These are phyloP conservation scores for Excoecaria agallocha DNA, from an alignment of 345 rosid genomes.

Conservation along the genomic window DNA sequence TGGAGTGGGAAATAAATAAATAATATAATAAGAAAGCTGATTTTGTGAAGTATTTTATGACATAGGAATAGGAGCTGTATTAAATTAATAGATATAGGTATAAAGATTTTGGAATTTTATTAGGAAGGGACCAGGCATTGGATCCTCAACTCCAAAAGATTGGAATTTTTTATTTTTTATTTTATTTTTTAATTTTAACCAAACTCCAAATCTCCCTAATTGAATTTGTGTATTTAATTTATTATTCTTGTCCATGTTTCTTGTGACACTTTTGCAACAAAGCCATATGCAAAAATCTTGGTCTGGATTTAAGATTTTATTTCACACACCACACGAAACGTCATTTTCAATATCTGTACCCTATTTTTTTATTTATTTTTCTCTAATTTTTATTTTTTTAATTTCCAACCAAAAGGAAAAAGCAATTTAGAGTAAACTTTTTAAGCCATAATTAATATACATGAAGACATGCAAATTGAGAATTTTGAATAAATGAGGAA, in stretches of 20 bases:
- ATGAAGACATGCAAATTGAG: too few relatives aligned
- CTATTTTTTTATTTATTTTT: neutral
- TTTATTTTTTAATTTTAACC: too few relatives aligned
- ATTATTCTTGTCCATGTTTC: slow-evolving; percentile 3
- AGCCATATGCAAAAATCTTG: slow-evolving; percentile 12
- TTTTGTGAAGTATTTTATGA: neutral
- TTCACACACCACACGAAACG: neutral
- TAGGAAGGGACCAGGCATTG: neutral
- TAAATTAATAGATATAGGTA: neutral
- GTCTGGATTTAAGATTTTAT: neutral
- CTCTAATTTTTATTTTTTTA: too few relatives aligned
- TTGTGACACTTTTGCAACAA: slow-evolving; percentile 13
- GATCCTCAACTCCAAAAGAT: slow-evolving; percentile 1
- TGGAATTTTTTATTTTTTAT: neutral
- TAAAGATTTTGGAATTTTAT: neutral
- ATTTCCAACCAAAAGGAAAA: too few relatives aligned
- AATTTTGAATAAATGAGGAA: too few relatives aligned
- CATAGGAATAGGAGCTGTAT: neutral
- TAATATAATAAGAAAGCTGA: neutral
- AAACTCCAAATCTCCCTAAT: neutral
- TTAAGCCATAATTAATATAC: too few relatives aligned
- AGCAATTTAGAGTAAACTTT: too few relatives aligned
- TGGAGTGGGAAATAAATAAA: neutral
- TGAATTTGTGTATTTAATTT: neutral
- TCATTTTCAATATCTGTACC: slow-evolving; percentile 3